Evolutionary conservation across 148 eudicot genomes (phyloP), one percentile per base, ranked within the genome.

Genomic region (Gaultheria prostrata): DNA sequence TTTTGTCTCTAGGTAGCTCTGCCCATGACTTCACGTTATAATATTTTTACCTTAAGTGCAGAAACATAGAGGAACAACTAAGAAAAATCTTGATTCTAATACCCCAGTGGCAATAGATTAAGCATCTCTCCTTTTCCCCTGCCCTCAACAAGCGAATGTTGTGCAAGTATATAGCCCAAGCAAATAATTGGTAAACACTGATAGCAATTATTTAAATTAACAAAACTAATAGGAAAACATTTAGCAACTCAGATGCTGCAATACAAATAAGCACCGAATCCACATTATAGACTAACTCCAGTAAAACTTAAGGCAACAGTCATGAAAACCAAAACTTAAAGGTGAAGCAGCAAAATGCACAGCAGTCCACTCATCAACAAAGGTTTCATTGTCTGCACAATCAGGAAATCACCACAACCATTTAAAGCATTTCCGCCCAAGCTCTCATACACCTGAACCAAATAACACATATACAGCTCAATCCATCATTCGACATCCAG

Each of bases 401-500:
- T 87, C 98, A 96, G 86, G 91, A 85, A 92, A 95, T 94, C 97
- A 94, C 90, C 98, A 95, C 86, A 92, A 94, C 89, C 98, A 95
- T 89, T 91, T 88, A 95, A 89, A 89, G 94, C 92, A 92, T 90
- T 92, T 91, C 92, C 97, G 91, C 85, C 98, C 93, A 89, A 93
- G 95, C 99, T 96, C 86, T 90, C 90, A 89, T 35, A 89, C 76
- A 94, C 98, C 98, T 94, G 98, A 93, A 96, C 86, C 93, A 94
- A 90, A 92, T 92, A 95, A 84, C 89, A 67, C 92, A 93, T 82
- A 75, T 83, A 83, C 84, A 92, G 82, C 91, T 92, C 77, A 92
- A 95, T 90, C 83, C 91, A 88, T 89, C 89, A 89, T 86, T 84
- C 85, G 88, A 88, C 83, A 82, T 46, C 86, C 82, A 89, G 89